A percentile compares a stretch with the other conserved stretches of the same genome.
phyloP scores from a whole-genome alignment of 805 yeast genomes.

The Schwanniomyces polymorphus region DNA sequence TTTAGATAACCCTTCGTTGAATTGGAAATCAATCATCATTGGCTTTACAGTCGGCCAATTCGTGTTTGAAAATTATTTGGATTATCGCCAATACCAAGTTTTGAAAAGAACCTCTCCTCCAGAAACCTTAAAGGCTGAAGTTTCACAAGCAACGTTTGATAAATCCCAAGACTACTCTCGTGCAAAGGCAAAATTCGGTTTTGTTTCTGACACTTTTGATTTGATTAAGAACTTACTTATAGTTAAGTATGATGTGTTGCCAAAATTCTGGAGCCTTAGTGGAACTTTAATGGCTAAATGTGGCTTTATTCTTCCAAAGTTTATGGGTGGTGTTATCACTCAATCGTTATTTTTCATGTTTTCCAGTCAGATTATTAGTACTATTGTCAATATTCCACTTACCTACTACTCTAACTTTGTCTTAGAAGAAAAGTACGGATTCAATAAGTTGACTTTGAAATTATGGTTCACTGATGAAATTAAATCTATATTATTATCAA shows the following conservation, averaged over 20 bases:
- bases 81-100: constrained; percentile 1
- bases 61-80: background rate
- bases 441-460: constrained; percentile 76
- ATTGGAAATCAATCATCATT: constrained; percentile 1
- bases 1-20: background rate
- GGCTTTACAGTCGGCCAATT: constrained; percentile 1
- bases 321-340: constrained; percentile 58
- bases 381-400: constrained; percentile 63
- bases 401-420: constrained; percentile 80
- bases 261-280: constrained; percentile 41
- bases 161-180: constrained; percentile 19
- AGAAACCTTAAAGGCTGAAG: background rate
- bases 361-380: constrained; percentile 50
- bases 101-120: constrained; percentile 1
- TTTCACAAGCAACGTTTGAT: constrained; percentile 2
- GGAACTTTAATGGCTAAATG: constrained; percentile 63
- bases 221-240: constrained; percentile 58
- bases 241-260: constrained; percentile 55
- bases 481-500: constrained; percentile 55
- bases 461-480: constrained; percentile 74
- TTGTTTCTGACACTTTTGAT: constrained; percentile 51
- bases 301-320: constrained; percentile 28
- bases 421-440: constrained; percentile 89
- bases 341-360: constrained; percentile 68
- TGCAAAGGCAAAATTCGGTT: constrained; percentile 72